Base-by-base conservation (phyloP, 2,329 filamentous ascomycete species). In the Diaporthe caulivora region DNA sequence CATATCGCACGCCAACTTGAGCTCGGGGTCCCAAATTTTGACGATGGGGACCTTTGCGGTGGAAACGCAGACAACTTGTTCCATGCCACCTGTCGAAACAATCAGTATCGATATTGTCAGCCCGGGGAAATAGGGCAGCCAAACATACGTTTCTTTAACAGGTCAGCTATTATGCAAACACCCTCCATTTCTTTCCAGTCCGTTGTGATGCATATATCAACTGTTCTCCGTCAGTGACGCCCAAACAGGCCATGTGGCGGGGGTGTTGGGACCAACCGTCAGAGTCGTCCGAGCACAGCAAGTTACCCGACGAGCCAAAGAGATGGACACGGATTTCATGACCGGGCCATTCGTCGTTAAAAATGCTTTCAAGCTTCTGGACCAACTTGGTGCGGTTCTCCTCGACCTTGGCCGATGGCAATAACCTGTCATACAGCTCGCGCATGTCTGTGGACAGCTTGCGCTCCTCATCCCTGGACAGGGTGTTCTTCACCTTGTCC, bases 11-110 rank as follows among this genome's bases (percentile, higher is more conserved):
- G 95, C 94, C 67, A 99, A 87, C 76, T 92, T 87, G 72, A 98
- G 87, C 82, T 98, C 95, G 3, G 97, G 97, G 81, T 99, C 97
- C 95, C 97, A 99, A 72, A 98, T 94, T 86, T 98, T 98, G 78
- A 99, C 97, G 80, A 99, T 99, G 5, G 97, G 96, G 18, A 99
- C 97, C 83, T 98, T 98, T 74, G 97, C 97, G 54, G 93, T 94
- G 37, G 95, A 95, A 69, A 98, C 95, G 81, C 97, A 99, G 31
- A 98, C 94, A 1, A 99, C 95, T 79, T 94, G 94, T 82, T 98
- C 90, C 97, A 99, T 99, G 51, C 96, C 96, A 85, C 95, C 96
- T 98, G 79, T 90, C 67, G 65, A 34, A 57, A n/a, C 31, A 26
- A 34, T 75, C 47, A 73, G 67, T 34, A 75, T 26, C 44, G 17